These are phyloP conservation scores for Chlamydomonas urium DNA, from an alignment of 139 green algal genomes.

Conservation along the genomic window DNA sequence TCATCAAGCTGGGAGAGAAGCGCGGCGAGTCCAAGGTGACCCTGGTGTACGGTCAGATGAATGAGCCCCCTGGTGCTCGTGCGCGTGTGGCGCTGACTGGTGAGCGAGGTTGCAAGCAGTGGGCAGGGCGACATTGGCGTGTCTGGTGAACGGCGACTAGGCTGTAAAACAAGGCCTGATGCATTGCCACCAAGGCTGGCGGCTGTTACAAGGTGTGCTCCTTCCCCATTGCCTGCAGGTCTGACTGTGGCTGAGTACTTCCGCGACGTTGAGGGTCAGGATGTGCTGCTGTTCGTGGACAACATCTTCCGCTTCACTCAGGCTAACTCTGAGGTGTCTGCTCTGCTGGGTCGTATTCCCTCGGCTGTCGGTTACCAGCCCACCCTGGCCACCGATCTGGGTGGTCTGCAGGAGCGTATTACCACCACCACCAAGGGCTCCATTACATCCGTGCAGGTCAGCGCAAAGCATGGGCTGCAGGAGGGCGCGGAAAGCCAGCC, in stretches of 20 bases:
- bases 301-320: constrained; percentile 99
- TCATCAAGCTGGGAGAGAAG: constrained; percentile 95
- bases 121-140: too few relatives aligned
- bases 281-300: constrained; percentile 99
- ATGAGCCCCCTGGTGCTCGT: constrained; percentile 97
- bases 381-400: constrained; percentile 96
- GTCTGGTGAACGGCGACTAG: too few relatives aligned
- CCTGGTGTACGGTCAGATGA: constrained; percentile 99
- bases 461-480: constrained; percentile 1
- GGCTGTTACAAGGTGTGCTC: too few relatives aligned
- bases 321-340: constrained; percentile 98
- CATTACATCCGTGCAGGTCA: constrained; percentile 95
- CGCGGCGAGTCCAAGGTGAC: constrained; percentile 93
- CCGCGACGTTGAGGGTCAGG: constrained; percentile 97
- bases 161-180: too few relatives aligned
- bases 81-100: constrained; percentile 94
- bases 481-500: too few relatives aligned
- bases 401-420: constrained; percentile 96
- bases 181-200: too few relatives aligned
- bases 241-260: constrained; percentile 99
- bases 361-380: constrained; percentile 99
- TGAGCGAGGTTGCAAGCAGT: too few relatives aligned
- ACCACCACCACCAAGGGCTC: constrained; percentile 98
- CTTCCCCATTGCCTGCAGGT: constrained; percentile 44
- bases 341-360: constrained; percentile 96